Base-by-base conservation (phyloP, 176 grass and related monocot species). In the Puya raimondii region DNA sequence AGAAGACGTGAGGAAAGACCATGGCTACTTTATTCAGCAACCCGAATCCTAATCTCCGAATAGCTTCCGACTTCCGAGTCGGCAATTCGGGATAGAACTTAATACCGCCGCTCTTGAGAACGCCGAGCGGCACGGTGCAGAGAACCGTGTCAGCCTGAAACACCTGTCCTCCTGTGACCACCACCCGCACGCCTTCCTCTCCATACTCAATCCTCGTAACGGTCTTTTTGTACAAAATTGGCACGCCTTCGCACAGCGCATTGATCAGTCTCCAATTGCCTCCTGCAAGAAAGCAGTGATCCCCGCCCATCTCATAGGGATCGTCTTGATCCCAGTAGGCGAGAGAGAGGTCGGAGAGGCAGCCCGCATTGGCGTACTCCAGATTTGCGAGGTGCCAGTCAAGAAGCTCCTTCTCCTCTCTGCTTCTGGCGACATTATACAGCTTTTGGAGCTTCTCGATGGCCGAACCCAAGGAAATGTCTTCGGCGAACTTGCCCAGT, bases 341-440 rank as follows among this genome's bases (percentile, higher is more conserved):
- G 4, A 96, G 88, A 4, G 93, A 96, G 25, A 96, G 68, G 65
- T 92, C 93, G 0, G 81, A 83, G 8, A 92, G 76, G 70, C 89
- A 92, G 9, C 93, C 93, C 0, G 93, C 93, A 74, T 92, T 96
- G 65, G 93, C 91, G 76, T 92, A 96, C 47, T 96, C 93, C 21
- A 96, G 74, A 75, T 96, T 96, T 0, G 93, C 93, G 22, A 96
- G 69, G 67, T 96, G 93, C 93, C 92, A 96, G 72, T 96, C 86
- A 66, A 96, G 76, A 69, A 96, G 49, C 72, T 90, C 71, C 79
- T 74, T 67, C 79, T 96, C 86, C 17, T 85, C 80, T 6, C 71
- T 49, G 13, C 26, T 81, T 72, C 63, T 86, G 2, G 86, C 89
- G 48, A 84, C 86, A 20, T 79, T 75, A 76, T 96, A 96, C 11